Evolutionary conservation across 345 rosid genomes (phyloP).

Genomic region (Adansonia digitata): DNA sequence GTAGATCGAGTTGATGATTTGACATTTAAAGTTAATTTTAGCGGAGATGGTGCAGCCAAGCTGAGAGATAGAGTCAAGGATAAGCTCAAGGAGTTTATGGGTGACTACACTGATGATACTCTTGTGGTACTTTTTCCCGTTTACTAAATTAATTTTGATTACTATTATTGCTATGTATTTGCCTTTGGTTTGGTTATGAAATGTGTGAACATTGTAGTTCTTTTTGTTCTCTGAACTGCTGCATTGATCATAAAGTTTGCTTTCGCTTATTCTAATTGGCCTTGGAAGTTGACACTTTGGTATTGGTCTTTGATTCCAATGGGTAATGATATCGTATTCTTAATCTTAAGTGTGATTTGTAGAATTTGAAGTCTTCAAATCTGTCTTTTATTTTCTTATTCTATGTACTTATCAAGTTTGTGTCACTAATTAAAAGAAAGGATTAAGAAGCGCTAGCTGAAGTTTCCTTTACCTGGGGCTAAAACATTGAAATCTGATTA

Average conservation of each 20-base stretch:
- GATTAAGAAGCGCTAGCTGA: neutral
- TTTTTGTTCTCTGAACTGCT: neutral
- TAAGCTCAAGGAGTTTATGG: slow-evolving; percentile 95
- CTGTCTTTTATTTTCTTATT: neutral
- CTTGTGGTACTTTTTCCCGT: slow-evolving; percentile 60
- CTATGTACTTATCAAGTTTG: neutral
- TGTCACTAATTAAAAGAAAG: neutral
- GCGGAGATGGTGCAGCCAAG: slow-evolving; percentile 67
- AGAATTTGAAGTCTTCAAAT: neutral
- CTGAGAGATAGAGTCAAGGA: slow-evolving; percentile 62
- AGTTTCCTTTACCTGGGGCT: neutral
- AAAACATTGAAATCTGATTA: neutral
- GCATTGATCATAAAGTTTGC: neutral
- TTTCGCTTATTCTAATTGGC: neutral
- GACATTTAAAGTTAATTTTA: slow-evolving; percentile 63
- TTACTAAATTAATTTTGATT: neutral
- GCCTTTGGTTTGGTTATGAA: neutral
- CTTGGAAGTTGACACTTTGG: neutral
- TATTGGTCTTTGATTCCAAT: neutral
- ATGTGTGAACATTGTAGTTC: neutral
- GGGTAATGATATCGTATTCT: neutral
- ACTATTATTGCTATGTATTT: neutral
- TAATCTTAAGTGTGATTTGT: neutral
- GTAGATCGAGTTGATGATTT: slow-evolving; percentile 58
- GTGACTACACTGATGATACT: slow-evolving; percentile 92